A percentile compares a stretch with the other conserved stretches of the same genome.
These are phyloP conservation scores for Acacia melanoxylon DNA, from an alignment of 306 rosid species.

Conservation along the genomic window DNA sequence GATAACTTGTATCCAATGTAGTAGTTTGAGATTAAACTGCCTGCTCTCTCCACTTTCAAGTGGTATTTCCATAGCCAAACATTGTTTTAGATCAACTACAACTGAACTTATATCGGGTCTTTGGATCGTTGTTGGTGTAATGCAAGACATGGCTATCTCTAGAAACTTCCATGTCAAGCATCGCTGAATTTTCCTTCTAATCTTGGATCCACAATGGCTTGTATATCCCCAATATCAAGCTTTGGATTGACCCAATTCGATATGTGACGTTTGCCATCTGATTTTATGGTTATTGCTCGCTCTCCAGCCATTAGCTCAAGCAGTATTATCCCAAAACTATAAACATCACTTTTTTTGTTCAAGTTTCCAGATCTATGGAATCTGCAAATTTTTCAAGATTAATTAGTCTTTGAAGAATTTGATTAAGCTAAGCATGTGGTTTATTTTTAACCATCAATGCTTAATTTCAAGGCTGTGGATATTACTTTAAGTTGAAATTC, in stretches of 20 bases:
- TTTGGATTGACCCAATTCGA: neutral
- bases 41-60: no score
- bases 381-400: neutral
- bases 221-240: conserved; percentile 13
- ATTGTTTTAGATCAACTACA: no score
- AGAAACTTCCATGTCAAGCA: no score
- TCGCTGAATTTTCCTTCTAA: neutral
- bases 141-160: no score
- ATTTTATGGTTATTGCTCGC: conserved; percentile 4
- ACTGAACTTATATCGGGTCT: no score
- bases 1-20: no score
- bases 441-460: neutral
- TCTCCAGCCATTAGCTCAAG: conserved; percentile 25
- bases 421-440: neutral
- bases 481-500: neutral
- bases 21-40: no score
- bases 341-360: neutral
- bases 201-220: conserved; percentile 15
- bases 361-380: neutral
- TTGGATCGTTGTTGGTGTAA: no score
- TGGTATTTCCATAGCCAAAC: no score
- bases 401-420: neutral
- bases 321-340: conserved; percentile 33
- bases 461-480: neutral
- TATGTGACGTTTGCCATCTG: neutral